Evolutionary conservation across 352 stramenopile genomes (phyloP).

Genomic region (Phytophthora aleatoria): DNA sequence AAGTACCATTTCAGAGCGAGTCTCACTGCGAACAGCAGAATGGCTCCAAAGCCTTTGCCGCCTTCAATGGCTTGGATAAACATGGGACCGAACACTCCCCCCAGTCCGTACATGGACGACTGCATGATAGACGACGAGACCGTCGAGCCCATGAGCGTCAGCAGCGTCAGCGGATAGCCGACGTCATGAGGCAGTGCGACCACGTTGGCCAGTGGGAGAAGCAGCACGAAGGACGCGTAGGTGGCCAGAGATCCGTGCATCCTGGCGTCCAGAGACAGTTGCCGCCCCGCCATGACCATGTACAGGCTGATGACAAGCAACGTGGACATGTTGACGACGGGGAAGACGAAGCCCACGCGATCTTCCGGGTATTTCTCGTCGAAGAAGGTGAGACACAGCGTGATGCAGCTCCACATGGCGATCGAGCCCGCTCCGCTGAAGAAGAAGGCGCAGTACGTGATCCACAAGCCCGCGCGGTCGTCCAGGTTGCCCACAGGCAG

Average conservation of each 20-base stretch:
- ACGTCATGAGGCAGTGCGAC: slow-evolving; percentile 43
- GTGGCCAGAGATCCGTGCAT: slow-evolving; percentile 59
- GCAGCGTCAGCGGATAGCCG: slow-evolving; percentile 63
- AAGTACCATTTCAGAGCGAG: slow-evolving; percentile 65
- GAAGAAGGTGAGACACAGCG: slow-evolving; percentile 80
- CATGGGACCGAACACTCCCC: slow-evolving; percentile 73
- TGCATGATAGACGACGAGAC: slow-evolving; percentile 73
- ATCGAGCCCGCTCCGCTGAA: slow-evolving; percentile 69
- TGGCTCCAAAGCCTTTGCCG: slow-evolving; percentile 78
- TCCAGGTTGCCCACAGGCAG: slow-evolving; percentile 24
- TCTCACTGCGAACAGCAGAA: slow-evolving; percentile 70
- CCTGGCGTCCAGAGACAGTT: slow-evolving; percentile 58
- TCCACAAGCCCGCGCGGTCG: slow-evolving; percentile 45
- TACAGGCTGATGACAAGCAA: slow-evolving; percentile 79
- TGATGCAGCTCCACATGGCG: slow-evolving; percentile 81
- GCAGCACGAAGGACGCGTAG: slow-evolving; percentile 62
- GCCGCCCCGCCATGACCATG: slow-evolving; percentile 76
- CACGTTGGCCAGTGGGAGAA: slow-evolving; percentile 70
- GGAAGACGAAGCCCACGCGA: slow-evolving; percentile 79
- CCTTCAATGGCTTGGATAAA: slow-evolving; percentile 84
- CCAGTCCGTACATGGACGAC: slow-evolving; percentile 74
- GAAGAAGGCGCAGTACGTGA: slow-evolving; percentile 83
- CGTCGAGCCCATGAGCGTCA: slow-evolving; percentile 68
- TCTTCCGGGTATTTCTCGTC: slow-evolving; percentile 62
- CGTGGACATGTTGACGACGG: slow-evolving; percentile 86